Evolutionary conservation across 2,329 filamentous ascomycete species (phyloP).

Genomic region (Xylariaceae sp.): DNA sequence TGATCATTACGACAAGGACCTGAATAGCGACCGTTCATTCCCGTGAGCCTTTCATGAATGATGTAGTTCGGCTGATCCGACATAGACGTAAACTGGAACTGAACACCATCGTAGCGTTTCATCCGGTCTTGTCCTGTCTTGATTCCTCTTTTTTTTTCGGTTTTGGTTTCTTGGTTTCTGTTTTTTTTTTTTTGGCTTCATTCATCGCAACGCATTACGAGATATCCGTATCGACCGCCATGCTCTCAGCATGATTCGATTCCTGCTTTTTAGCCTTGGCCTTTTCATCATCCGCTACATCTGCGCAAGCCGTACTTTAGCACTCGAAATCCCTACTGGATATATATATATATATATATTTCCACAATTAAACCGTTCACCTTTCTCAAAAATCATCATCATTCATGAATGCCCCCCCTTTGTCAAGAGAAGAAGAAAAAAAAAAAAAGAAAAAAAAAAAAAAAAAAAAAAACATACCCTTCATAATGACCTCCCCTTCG

Average conservation of each 20-base stretch:
- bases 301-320: constrained; percentile 5
- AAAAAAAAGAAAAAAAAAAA: not conserved
- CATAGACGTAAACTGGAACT: not conserved
- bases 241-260: constrained; percentile 9
- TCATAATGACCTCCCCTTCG: constrained; percentile 33
- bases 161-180: not conserved
- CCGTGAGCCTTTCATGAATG: not conserved
- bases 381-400: no score
- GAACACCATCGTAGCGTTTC: no score
- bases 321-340: not conserved
- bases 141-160: not conserved
- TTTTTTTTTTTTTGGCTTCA: not conserved
- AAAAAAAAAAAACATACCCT: constrained; percentile 19
- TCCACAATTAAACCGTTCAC: no score
- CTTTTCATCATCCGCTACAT: constrained; percentile 11
- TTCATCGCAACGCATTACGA: constrained; percentile 19
- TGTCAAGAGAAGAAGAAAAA: not conserved
- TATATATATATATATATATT: not conserved
- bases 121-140: not conserved
- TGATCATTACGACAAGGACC: not conserved
- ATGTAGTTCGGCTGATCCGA: not conserved
- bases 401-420: no score
- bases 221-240: constrained; percentile 24
- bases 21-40: not conserved
- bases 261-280: constrained; percentile 3